Evolutionary conservation across 108 stramenopile genomes (phyloP), one percentile per base, ranked within the genome.

Genomic region (Craspedostauros australis): DNA sequence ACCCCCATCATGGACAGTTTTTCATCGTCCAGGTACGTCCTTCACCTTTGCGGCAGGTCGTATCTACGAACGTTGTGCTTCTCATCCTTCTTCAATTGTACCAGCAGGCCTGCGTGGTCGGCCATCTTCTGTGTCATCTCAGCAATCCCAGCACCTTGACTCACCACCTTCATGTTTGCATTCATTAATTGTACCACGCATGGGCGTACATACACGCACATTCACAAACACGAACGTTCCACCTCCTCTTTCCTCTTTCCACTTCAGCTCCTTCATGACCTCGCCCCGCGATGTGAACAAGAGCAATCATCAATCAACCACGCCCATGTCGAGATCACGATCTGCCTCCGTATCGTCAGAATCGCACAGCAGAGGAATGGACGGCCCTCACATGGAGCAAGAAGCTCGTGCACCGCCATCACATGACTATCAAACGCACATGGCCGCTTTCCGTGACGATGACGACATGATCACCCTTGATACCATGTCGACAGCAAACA

Each of bases 401-500:
- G n/a, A n/a, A 34, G 18, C 30, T 9, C 15, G 33, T 11, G n/a
- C 46, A 5, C 50, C 28, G 5, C 36, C 31, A 7, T 20, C 50
- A 4, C 20, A 4, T 7, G 36, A 11, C 22, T 31, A 28, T 5
- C 58, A 36, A 9, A 12, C 29, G 8, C 47, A 60, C 26, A 39
- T 60, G 25, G 58, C 39, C 7, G 66, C 50, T 22, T 68, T 68
- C 19, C 50, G 47, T 0, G 66, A 68, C 7, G 66, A 68, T 1
- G 66, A 68, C 54, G 66, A 68, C 31, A 68, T 68, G 66, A 68
- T 68, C 24, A 52, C 66, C 4, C 27, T 68, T 2, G 47, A 68
- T 18, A 68, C 66, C 1, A 27, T 39, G 23, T 52, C 51, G 31
- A 54, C 53, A n/a, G n/a, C n/a, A n/a, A n/a, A n/a, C n/a, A n/a